Evolutionary conservation across 768 basidiomycete species (phyloP).

Genomic region (Leccinum aurantiacum): DNA sequence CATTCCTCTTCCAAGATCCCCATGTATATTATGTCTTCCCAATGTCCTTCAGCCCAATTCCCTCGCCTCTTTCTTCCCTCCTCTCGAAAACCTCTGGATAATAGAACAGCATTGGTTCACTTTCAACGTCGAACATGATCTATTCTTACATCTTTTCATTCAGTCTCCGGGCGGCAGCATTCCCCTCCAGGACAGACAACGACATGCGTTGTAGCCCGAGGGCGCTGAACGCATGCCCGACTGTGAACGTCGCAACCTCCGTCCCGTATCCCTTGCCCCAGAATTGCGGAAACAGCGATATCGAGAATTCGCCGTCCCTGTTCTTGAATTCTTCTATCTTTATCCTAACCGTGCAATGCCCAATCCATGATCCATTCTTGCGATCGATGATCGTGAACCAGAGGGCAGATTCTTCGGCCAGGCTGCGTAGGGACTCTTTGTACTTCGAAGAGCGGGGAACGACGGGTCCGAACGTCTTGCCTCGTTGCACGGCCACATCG

Average conservation of each 20-base stretch:
- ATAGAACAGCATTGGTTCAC: not conserved
- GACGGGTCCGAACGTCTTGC: slow-evolving; percentile 20
- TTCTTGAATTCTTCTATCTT: slow-evolving; percentile 20
- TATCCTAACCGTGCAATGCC: slow-evolving; percentile 23
- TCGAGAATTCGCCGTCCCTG: slow-evolving; percentile 27
- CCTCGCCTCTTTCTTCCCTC: slow-evolving; percentile 27
- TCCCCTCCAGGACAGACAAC: slow-evolving; percentile 35
- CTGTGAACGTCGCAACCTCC: slow-evolving; percentile 35
- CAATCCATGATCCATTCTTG: slow-evolving; percentile 17
- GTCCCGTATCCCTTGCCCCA: slow-evolving; percentile 38
- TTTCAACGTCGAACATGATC: not conserved
- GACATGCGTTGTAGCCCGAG: slow-evolving; percentile 40
- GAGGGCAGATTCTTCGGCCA: slow-evolving; percentile 15
- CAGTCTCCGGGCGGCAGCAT: slow-evolving; percentile 29
- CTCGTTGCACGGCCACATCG: slow-evolving; percentile 22
- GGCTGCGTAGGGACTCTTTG: slow-evolving; percentile 11
- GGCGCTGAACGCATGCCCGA: slow-evolving; percentile 35
- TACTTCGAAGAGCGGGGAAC: slow-evolving; percentile 18
- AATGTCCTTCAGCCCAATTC: slow-evolving; percentile 21
- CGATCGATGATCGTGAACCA: slow-evolving; percentile 23
- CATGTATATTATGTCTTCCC: slow-evolving; percentile 36
- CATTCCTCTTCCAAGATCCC: slow-evolving; percentile 35
- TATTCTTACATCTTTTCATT: slow-evolving; percentile 28
- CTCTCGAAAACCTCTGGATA: slow-evolving; percentile 32
- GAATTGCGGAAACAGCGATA: slow-evolving; percentile 22